Conservation (phyloP, 2,329 filamentous ascomycete genomes). For the Hirsutella rhossiliensis region DNA sequence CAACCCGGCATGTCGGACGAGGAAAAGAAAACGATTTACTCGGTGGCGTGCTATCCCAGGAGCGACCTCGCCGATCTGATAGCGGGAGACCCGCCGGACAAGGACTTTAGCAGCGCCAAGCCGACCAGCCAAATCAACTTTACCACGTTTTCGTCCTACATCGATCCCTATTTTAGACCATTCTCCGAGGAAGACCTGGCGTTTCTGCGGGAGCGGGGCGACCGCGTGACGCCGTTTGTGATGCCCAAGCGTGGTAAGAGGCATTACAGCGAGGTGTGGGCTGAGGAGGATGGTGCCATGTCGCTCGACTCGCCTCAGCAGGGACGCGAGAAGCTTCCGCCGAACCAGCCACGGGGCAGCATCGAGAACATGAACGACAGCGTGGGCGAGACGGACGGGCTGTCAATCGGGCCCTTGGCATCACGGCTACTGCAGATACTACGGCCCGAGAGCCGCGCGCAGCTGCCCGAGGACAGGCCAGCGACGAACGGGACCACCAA, state of each 20-base stretch:
- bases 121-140: conserved; percentile 90
- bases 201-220: conserved; percentile 81
- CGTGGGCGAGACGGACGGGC: conserved; percentile 74
- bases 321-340: conserved; percentile 52
- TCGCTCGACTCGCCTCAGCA: conserved; percentile 54
- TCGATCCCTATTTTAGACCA: conserved; percentile 82
- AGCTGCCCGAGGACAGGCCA: conserved; percentile 43
- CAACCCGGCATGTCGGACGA: conserved; percentile 67
- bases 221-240: conserved; percentile 71
- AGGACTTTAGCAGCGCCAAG: conserved; percentile 91
- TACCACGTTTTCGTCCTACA: conserved; percentile 80
- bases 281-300: conserved; percentile 80
- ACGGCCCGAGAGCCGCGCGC: conserved; percentile 58
- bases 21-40: conserved; percentile 80
- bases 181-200: conserved; percentile 90
- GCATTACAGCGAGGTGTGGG: conserved; percentile 85
- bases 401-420: conserved; percentile 80
- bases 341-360: conserved; percentile 72
- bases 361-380: conserved; percentile 83
- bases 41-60: conserved; percentile 71
- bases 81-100: conserved; percentile 80
- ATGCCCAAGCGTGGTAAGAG: conserved; percentile 76
- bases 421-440: conserved; percentile 70
- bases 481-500: conserved; percentile 38
- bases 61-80: conserved; percentile 75